phyloP scores from a whole-genome alignment of 139 green algal species.

The Closterium sp. region DNA sequence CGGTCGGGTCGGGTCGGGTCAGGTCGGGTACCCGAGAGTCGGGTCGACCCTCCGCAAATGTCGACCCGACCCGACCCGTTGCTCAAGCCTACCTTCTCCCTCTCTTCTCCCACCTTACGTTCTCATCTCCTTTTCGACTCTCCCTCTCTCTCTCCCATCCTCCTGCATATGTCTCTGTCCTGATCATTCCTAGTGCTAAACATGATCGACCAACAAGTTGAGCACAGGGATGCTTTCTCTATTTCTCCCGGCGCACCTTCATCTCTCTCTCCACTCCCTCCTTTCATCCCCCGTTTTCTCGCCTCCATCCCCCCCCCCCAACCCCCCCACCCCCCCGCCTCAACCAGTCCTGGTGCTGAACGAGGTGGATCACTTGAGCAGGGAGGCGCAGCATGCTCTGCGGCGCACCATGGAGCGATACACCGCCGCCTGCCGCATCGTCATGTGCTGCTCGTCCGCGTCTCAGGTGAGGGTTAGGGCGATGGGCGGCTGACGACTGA shows the following conservation, averaged over 20 bases:
- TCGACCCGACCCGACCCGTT: too few relatives aligned
- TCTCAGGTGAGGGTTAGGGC: slow-evolving; percentile 69
- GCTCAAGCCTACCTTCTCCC: too few relatives aligned
- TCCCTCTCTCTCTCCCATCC: not conserved
- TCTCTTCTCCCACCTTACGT: not conserved
- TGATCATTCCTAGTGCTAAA: slow-evolving; percentile 82
- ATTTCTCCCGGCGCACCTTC: not conserved
- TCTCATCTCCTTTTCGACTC: slow-evolving; percentile 65
- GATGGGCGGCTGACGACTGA: not conserved
- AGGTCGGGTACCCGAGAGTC: too few relatives aligned
- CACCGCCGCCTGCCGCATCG: slow-evolving; percentile 76
- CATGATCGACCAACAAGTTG: slow-evolving; percentile 90
- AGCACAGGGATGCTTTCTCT: slow-evolving; percentile 57
- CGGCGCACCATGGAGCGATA: slow-evolving; percentile 99
- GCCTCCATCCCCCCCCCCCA: slow-evolving; percentile 64
- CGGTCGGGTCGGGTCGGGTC: too few relatives aligned
- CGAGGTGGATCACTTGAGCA: slow-evolving; percentile 87
- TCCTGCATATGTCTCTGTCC: too few relatives aligned
- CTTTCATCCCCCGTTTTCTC: not conserved
- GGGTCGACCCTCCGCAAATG: too few relatives aligned
- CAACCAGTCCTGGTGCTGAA: slow-evolving; percentile 81
- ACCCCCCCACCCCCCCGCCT: too few relatives aligned
- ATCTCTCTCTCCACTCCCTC: not conserved
- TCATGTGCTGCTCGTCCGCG: slow-evolving; percentile 83
- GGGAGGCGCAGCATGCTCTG: slow-evolving; percentile 89